Conservation (phyloP, 1,284 basidiomycete species). For the Papiliotrema fonsecae region DNA sequence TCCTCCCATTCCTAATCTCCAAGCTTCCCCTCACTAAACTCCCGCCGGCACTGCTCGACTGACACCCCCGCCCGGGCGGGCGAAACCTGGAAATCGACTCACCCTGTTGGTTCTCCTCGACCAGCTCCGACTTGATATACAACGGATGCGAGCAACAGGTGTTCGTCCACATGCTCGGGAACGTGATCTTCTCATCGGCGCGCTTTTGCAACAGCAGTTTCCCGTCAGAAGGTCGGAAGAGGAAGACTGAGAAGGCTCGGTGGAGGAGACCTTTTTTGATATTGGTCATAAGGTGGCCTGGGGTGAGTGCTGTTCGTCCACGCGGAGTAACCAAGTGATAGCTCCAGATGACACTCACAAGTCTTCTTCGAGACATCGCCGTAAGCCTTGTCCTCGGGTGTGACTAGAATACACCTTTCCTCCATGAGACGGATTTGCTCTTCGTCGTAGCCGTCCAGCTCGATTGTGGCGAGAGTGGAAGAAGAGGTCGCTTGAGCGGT, state of each 20-base stretch:
- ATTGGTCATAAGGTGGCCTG: conserved; percentile 97
- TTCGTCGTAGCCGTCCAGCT: conserved; percentile 47
- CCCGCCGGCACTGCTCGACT: too few species aligned
- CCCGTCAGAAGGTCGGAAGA: conserved; percentile 91
- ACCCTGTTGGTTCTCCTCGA: conserved; percentile 70
- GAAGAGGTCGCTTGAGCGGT: background rate
- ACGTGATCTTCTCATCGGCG: conserved; percentile 97
- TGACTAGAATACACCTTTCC: conserved; percentile 92
- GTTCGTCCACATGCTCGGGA: conserved; percentile 99
- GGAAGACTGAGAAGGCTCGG: conserved; percentile 95
- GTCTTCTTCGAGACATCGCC: conserved; percentile 96
- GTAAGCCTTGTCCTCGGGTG: conserved; percentile 79
- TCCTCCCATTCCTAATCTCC: too few species aligned
- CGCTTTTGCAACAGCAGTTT: conserved; percentile 93
- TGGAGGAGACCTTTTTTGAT: conserved; percentile 93
- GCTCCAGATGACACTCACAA: conserved; percentile 56
- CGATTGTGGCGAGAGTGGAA: conserved; percentile 11
- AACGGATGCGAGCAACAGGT: conserved; percentile 98
- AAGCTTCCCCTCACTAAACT: too few species aligned
- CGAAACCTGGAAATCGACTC: conserved; percentile 7
- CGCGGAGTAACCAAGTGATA: background rate
- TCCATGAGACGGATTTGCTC: conserved; percentile 78
- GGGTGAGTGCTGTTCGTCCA: conserved; percentile 1
- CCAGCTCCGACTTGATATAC: conserved; percentile 68
- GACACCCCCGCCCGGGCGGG: too few species aligned